Evolutionary conservation across 352 stramenopile genomes (phyloP).

Genomic region (Phytophthora citrophthora): DNA sequence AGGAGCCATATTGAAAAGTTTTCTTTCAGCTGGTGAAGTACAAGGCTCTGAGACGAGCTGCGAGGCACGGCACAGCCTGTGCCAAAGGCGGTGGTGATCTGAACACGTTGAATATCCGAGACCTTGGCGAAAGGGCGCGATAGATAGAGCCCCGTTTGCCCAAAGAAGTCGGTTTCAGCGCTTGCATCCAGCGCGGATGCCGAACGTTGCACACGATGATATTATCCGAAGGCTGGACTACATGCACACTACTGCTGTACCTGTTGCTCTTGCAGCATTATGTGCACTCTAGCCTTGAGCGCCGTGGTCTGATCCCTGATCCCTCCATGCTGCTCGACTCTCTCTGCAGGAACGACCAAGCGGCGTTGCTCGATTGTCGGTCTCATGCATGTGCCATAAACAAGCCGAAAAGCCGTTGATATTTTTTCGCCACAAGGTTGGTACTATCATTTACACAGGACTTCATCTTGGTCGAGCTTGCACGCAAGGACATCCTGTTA

Average conservation of each 20-base stretch:
- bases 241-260: no score
- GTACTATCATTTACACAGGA: background rate
- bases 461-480: no score
- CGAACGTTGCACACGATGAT: background rate
- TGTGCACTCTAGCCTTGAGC: background rate
- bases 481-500: no score
- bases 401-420: constrained; percentile 4
- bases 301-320: background rate
- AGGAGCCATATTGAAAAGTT: constrained; percentile 2
- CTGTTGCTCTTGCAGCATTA: no score
- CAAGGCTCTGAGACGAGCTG: background rate
- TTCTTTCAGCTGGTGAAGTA: constrained; percentile 1
- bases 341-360: constrained; percentile 7
- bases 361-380: constrained; percentile 12
- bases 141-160: constrained; percentile 1
- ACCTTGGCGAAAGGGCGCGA: constrained; percentile 4
- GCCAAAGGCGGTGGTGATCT: background rate
- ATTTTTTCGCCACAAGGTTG: background rate
- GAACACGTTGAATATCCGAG: constrained; percentile 3
- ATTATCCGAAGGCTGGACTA: background rate
- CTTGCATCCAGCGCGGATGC: constrained; percentile 8
- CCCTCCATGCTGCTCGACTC: background rate
- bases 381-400: constrained; percentile 13
- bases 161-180: constrained; percentile 4
- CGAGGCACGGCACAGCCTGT: background rate